These are phyloP conservation scores for Pyrrhoderma noxium DNA, from an alignment of 1,284 basidiomycete genomes.

Conservation along the genomic window DNA sequence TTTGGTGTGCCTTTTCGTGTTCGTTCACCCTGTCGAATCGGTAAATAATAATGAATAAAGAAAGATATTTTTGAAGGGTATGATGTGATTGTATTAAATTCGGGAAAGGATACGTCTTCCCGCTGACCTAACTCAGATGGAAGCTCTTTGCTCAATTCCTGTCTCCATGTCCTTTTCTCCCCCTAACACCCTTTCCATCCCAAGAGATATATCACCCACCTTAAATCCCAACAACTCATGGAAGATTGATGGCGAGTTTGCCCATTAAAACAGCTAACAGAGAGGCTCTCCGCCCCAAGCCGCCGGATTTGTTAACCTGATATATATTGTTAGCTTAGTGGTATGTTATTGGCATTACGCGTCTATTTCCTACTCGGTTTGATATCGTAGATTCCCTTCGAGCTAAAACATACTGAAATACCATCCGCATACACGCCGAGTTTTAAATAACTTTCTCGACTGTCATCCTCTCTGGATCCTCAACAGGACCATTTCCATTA, in stretches of 20 bases:
- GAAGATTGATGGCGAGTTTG: slow-evolving; percentile 3
- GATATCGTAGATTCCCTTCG: slow-evolving; percentile 1
- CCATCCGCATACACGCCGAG: no score
- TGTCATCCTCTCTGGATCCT: no score
- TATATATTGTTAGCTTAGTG: slow-evolving; percentile 2
- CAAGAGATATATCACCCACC: background rate
- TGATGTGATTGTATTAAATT: no score
- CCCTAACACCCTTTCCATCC: slow-evolving; percentile 2
- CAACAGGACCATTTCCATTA: no score
- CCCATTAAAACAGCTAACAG: background rate
- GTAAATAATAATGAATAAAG: no score
- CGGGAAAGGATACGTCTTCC: no score
- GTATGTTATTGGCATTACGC: background rate
- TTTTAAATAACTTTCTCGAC: no score
- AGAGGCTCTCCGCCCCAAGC: slow-evolving; percentile 1
- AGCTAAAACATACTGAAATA: no score
- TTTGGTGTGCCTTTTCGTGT: no score
- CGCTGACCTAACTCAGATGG: no score
- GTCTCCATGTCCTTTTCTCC: background rate
- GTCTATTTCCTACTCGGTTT: background rate
- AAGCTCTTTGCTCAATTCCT: background rate
- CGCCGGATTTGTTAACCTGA: background rate
- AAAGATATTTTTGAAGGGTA: no score
- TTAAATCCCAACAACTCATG: slow-evolving; percentile 3
- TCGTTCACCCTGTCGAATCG: no score